phyloP scores from a whole-genome alignment of 1,284 basidiomycete species.

The Ustilago curta region DNA sequence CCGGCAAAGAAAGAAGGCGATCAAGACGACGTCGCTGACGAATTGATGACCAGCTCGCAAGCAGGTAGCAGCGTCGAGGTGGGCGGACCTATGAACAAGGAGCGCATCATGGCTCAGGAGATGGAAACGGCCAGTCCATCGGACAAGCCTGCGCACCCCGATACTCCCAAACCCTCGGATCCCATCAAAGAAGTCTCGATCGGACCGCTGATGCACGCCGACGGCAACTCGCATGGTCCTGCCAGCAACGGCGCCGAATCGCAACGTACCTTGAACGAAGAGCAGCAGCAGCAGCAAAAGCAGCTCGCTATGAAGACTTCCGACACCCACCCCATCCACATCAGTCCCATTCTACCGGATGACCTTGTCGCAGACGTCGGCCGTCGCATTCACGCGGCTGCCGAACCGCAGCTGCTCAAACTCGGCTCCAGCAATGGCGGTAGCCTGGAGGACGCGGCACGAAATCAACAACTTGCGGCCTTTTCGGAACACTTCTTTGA shows the following conservation, averaged over 20 bases:
- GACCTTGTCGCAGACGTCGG: slow-evolving; percentile 47
- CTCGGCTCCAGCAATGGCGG: slow-evolving; percentile 5
- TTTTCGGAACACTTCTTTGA: slow-evolving; percentile 23
- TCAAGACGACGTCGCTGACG: slow-evolving; percentile 11
- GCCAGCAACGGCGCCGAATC: slow-evolving; percentile 3
- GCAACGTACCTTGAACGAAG: not conserved
- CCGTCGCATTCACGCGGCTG: slow-evolving; percentile 25
- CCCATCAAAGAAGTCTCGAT: slow-evolving; percentile 14
- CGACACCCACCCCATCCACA: slow-evolving; percentile 65
- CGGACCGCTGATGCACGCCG: slow-evolving; percentile 17
- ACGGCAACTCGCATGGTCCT: slow-evolving; percentile 4
- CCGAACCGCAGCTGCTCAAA: slow-evolving; percentile 29
- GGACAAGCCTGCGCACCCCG: slow-evolving; percentile 34
- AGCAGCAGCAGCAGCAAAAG: slow-evolving; percentile 23
- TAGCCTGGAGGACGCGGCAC: not conserved
- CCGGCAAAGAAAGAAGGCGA: not conserved
- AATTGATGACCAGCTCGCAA: slow-evolving; percentile 26
- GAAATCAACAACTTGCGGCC: slow-evolving; percentile 5
- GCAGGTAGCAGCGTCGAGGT: slow-evolving; percentile 43
- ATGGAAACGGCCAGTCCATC: slow-evolving; percentile 38
- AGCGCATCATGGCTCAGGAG: slow-evolving; percentile 48
- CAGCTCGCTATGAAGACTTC: slow-evolving; percentile 63
- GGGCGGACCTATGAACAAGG: slow-evolving; percentile 46
- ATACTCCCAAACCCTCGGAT: not conserved
- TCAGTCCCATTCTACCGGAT: slow-evolving; percentile 59